Base-by-base conservation (phyloP, 2,329 filamentous ascomycete genomes). In the Alternaria sp. region DNA sequence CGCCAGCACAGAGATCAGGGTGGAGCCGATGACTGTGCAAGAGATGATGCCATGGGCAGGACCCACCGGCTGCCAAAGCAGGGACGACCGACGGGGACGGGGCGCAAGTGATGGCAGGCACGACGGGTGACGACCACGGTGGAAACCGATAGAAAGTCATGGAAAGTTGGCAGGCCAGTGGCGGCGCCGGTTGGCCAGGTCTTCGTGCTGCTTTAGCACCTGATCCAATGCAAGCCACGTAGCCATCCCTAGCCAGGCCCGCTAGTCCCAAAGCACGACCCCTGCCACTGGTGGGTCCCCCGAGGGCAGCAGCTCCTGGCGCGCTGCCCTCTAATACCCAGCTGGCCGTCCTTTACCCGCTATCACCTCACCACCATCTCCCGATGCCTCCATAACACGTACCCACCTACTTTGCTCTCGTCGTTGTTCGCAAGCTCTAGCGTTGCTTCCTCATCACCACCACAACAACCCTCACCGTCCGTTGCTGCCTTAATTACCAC, bases 331-430 rank as follows among this genome's bases (percentile, higher is more conserved):
- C 59, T 67, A 61, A 68, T 64, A 68, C 51, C 67, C 63, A 62
- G 49, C 55, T 52, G 57, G 59, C 65, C 69, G 60, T 68, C 63
- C 57, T 54, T 66, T 45, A 69, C 69, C 70, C 67, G 66, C 62
- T 62, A 65, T 66, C 66, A 71, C 69, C 68, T 72, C 68, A 69
- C 64, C 67, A 67, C 67, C 66, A 64, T 64, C 62, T 65, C 63
- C 69, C 65, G 64, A 77, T 76, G 70, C 67, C 69, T 71, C 74
- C 69, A 68, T 73, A 70, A 73, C 69, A 71, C 64, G 66, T 66
- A 67, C 65, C 65, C 64, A 67, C 65, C 65, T 58, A 57, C 64
- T 66, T 51, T 65, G 60, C 59, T 59, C 61, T 72, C 68, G 65
- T 70, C 69, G 67, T 74, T 72, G 70, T 69, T 67, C 65, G 70